Evolutionary conservation across 805 yeast species (phyloP).

Genomic region (Metschnikowia arizonensis): DNA sequence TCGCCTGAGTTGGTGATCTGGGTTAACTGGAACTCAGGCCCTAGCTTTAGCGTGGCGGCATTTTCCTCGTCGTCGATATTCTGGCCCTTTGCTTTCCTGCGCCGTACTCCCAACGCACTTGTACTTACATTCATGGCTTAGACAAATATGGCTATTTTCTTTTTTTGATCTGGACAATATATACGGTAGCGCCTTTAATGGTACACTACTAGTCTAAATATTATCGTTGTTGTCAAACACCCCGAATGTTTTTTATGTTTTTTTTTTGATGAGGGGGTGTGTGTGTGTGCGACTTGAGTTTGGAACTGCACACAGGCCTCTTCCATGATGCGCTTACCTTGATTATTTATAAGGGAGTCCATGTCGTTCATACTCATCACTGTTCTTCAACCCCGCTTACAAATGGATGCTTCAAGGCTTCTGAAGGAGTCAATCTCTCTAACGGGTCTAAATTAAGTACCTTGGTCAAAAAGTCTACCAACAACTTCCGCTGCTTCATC

Average conservation of each 20-base stretch:
- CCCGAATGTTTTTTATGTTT: neutral
- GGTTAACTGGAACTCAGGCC: conserved; percentile 84
- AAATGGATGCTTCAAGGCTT: conserved; percentile 89
- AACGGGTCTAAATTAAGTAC: conserved; percentile 82
- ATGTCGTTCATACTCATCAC: too few relatives aligned
- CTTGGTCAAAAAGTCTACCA: conserved; percentile 75
- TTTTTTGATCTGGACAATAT: neutral
- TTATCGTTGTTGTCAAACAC: neutral
- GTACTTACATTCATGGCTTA: conserved; percentile 76
- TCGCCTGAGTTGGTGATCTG: conserved; percentile 82
- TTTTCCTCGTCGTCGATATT: conserved; percentile 87
- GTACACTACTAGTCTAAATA: neutral
- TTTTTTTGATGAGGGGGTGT: too few relatives aligned
- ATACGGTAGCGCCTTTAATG: neutral
- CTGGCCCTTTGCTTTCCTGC: conserved; percentile 56
- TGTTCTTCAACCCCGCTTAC: conserved; percentile 39
- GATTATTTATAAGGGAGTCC: too few relatives aligned
- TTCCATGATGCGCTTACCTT: too few relatives aligned
- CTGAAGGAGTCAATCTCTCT: conserved; percentile 96
- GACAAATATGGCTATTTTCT: neutral
- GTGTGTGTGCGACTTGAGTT: neutral
- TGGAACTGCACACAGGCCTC: neutral
- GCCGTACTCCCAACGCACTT: conserved; percentile 78
- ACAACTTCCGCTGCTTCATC: conserved; percentile 61
- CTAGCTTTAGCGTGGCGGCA: conserved; percentile 79